Base-by-base conservation (phyloP, 805 yeast species). In the Yarrowia bubula region DNA sequence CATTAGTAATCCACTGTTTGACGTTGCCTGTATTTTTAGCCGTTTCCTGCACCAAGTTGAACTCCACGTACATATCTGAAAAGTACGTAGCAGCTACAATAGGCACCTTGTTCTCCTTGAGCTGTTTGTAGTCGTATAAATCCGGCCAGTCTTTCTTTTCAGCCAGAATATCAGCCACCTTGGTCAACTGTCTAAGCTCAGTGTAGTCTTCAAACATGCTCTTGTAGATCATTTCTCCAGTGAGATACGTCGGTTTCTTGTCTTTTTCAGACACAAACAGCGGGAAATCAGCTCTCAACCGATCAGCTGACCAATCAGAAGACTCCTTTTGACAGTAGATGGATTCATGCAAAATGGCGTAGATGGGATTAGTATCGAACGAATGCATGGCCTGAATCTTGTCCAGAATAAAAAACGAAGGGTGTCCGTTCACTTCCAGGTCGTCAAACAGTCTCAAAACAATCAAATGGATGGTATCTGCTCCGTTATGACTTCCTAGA, bases 331-430 rank as follows among this genome's bases (percentile, higher is more conserved):
- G 84, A 66, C 82, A 75, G 71, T 84, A 84, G 14, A 85, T 84
- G 6, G 86, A 84, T 68, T 84, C 88, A 70, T 84, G 87, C 68
- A 84, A 79, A 44, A 85, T 74, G 2, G 84, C 84, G 69, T 84
- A 84, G 15, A 85, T 69, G 35, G 81, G 73, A 67, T 84, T 84
- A 4, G 87, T 80, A 66, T 84, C 87, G 69, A 83, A 85, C 1
- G 80, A 74, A 8, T 75, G 71, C 28, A 65, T 68, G 50, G 71
- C 71, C 67, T 80, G 78, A 11, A 83, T 66, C 1, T 67, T 48
- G 28, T 62, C 67, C 65, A 82, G 74, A 0, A 79, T 74, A 15
- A 67, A 70, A 66, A 79, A 80, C 3, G 83, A 74, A 4, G 83
- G 79, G 28, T 69, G 65, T 0, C 79, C 82, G 28, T 71, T 69